These are phyloP conservation scores for Globisporangium radiosum DNA, from an alignment of 352 stramenopile genomes.

Conservation along the genomic window DNA sequence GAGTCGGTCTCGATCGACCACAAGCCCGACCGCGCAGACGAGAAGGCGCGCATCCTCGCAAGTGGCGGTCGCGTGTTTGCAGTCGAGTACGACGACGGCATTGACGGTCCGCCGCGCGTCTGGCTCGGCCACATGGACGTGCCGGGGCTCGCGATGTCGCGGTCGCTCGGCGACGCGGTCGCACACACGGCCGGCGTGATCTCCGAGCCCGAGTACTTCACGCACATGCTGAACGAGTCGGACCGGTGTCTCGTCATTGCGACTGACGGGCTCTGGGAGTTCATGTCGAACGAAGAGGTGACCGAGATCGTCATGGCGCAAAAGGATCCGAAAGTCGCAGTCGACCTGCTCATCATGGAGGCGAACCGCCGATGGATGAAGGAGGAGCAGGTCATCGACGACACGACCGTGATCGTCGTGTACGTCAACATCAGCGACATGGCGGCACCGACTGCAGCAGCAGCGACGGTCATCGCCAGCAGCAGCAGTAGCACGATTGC, in stretches of 20 bases:
- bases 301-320: conserved; percentile 77
- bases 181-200: conserved; percentile 94
- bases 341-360: conserved; percentile 94
- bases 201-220: conserved; percentile 94
- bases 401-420: conserved; percentile 97
- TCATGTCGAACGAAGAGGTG: conserved; percentile 96
- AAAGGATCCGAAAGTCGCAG: conserved; percentile 72
- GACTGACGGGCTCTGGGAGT: conserved; percentile 98
- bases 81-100: conserved; percentile 98
- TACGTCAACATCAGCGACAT: conserved; percentile 85
- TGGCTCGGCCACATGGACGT: conserved; percentile 98
- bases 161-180: conserved; percentile 95
- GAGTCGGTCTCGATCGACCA: conserved; percentile 95
- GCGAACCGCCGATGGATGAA: conserved; percentile 97
- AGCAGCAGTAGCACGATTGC: neutral
- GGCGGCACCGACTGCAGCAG: conserved; percentile 7
- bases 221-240: conserved; percentile 66
- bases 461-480: conserved; percentile 2
- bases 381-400: conserved; percentile 98
- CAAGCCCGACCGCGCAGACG: conserved; percentile 93
- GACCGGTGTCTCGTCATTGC: conserved; percentile 96
- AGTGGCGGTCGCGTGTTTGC: conserved; percentile 96
- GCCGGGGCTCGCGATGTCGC: conserved; percentile 96
- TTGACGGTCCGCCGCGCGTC: conserved; percentile 96
- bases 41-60: conserved; percentile 94